These are phyloP conservation scores for Podospora anserina DNA, from an alignment of 495 filamentous ascomycete genomes.

Conservation along the genomic window DNA sequence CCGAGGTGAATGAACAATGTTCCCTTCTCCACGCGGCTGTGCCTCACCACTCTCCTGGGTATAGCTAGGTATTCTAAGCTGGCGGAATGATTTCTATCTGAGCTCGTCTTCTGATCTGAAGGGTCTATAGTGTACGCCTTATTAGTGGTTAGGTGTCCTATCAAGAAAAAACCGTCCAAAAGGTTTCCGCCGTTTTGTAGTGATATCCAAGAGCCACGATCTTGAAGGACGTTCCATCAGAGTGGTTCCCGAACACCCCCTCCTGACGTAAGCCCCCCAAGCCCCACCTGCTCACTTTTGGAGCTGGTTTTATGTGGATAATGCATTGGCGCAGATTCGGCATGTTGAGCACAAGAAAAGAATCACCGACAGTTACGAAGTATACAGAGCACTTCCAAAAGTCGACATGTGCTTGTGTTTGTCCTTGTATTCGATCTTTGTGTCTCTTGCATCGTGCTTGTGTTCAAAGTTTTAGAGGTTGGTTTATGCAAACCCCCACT, in stretches of 20 bases:
- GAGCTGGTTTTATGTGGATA: too few species aligned
- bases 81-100: neutral
- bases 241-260: neutral
- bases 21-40: neutral
- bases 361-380: neutral
- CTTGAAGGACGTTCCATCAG: neutral
- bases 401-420: neutral
- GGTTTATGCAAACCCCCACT: conserved; percentile 26
- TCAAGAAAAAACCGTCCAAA: neutral
- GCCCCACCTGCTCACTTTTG: neutral
- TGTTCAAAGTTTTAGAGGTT: conserved; percentile 28
- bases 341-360: neutral
- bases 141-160: neutral
- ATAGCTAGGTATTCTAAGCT: neutral
- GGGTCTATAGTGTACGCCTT: neutral
- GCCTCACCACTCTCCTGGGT: neutral
- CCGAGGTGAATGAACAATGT: neutral
- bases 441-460: neutral
- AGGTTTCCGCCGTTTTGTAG: neutral
- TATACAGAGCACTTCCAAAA: neutral
- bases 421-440: neutral
- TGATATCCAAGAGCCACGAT: neutral
- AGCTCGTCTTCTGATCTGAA: neutral
- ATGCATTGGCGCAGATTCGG: neutral
- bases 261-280: neutral